phyloP scores from a whole-genome alignment of 2,329 filamentous ascomycete species.

The Microthyrium microscopicum region DNA sequence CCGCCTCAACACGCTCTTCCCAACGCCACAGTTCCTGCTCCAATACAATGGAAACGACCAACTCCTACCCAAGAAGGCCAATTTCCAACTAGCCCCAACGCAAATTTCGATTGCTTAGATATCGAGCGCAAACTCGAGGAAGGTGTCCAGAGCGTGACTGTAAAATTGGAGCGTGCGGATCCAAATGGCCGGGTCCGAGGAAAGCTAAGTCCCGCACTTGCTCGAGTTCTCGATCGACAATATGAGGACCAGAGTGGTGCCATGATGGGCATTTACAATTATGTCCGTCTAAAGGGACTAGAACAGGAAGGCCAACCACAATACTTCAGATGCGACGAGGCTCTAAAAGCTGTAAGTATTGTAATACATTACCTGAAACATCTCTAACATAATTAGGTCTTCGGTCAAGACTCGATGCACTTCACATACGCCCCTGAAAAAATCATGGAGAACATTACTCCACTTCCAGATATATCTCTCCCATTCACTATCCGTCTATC shows the following conservation, averaged over 20 bases:
- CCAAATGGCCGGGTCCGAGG: no score
- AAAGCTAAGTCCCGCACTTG: slow-evolving; percentile 62
- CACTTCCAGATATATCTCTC: slow-evolving; percentile 67
- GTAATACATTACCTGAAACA: slow-evolving; percentile 1
- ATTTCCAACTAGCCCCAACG: slow-evolving; percentile 22
- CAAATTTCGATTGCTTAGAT: slow-evolving; percentile 77
- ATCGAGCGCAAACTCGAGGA: slow-evolving; percentile 89
- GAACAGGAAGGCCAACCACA: slow-evolving; percentile 93
- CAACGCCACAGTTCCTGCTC: slow-evolving; percentile 38
- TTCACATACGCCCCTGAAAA: slow-evolving; percentile 76
- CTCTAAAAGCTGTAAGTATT: slow-evolving; percentile 51
- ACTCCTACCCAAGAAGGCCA: slow-evolving; percentile 37
- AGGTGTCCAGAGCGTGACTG: no score
- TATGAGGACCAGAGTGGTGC: slow-evolving; percentile 80
- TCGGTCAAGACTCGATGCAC: slow-evolving; percentile 58
- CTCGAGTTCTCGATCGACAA: slow-evolving; percentile 69
- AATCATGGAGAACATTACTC: slow-evolving; percentile 59
- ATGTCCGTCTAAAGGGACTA: slow-evolving; percentile 68
- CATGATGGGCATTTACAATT: slow-evolving; percentile 89
- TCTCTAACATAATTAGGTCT: slow-evolving; percentile 35
- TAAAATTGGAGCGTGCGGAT: no score
- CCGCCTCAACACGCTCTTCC: slow-evolving; percentile 47
- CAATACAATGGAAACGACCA: slow-evolving; percentile 80
- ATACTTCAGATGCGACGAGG: slow-evolving; percentile 77
- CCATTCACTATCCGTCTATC: slow-evolving; percentile 84